These are phyloP conservation scores for Neonectria magnoliae DNA, from an alignment of 2,329 filamentous ascomycete genomes.

Conservation along the genomic window DNA sequence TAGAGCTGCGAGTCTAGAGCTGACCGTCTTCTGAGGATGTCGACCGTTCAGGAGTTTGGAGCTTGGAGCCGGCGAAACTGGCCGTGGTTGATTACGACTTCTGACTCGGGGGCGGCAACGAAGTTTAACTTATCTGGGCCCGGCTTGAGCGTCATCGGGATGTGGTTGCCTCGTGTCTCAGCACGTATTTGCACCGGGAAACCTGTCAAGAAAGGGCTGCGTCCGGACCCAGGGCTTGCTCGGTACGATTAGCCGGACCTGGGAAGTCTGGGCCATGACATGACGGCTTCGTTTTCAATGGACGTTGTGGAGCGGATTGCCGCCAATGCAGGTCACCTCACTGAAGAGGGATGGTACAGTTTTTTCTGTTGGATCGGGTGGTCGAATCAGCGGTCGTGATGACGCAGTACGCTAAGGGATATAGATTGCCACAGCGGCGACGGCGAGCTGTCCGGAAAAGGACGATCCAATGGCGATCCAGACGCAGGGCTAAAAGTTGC, in stretches of 20 bases:
- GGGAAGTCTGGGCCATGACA: not conserved
- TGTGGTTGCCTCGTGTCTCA: constrained; percentile 2
- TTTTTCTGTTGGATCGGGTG: constrained; percentile 13
- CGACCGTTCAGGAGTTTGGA: not conserved
- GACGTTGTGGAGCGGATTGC: constrained; percentile 10
- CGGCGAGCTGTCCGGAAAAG: constrained; percentile 5
- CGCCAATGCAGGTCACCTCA: constrained; percentile 20
- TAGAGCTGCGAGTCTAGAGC: constrained; percentile 3
- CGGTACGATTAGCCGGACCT: constrained; percentile 10
- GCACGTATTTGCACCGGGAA: not conserved
- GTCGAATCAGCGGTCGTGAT: constrained; percentile 21
- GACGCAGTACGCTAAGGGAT: constrained; percentile 28
- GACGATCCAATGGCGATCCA: constrained; percentile 9
- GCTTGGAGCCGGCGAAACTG: not conserved
- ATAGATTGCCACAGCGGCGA: constrained; percentile 27
- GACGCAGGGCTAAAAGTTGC: constrained; percentile 4
- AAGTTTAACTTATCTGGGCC: constrained; percentile 16
- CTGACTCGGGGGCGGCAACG: not conserved
- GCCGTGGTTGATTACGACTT: not conserved
- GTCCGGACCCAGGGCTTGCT: constrained; percentile 19
- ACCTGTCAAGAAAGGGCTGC: constrained; percentile 7
- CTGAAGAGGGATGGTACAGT: constrained; percentile 8
- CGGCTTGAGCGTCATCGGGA: constrained; percentile 10
- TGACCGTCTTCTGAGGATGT: not conserved
- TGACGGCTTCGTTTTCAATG: constrained; percentile 15